phyloP scores from a whole-genome alignment of 495 filamentous ascomycete genomes.

The Haplographium delicatum region DNA sequence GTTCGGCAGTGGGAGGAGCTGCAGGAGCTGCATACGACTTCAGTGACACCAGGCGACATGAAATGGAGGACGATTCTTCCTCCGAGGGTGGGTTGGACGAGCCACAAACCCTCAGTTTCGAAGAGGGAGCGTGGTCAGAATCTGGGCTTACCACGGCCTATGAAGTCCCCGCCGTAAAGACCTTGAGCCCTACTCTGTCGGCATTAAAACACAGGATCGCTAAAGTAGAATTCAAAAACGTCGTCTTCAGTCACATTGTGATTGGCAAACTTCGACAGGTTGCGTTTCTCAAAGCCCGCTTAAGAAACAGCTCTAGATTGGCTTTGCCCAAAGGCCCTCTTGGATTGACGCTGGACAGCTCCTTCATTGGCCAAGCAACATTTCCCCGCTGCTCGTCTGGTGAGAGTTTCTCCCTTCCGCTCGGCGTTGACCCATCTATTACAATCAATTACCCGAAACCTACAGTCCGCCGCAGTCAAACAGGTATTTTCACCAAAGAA shows the following conservation, averaged over 20 bases:
- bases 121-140: constrained; percentile 40
- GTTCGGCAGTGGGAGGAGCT: too few species aligned
- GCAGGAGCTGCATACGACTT: too few species aligned
- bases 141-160: constrained; percentile 59
- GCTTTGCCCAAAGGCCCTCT: constrained; percentile 55
- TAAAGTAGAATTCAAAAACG: constrained; percentile 33
- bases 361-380: constrained; percentile 57
- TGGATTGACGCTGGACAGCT: constrained; percentile 63
- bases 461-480: constrained; percentile 45
- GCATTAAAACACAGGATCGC: constrained; percentile 44
- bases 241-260: constrained; percentile 47
- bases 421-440: constrained; percentile 63
- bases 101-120: constrained; percentile 29
- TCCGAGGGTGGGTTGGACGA: constrained; percentile 13
- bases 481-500: constrained; percentile 51
- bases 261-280: constrained; percentile 62
- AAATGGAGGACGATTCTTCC: too few species aligned
- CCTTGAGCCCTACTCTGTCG: constrained; percentile 35
- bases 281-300: constrained; percentile 60
- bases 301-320: constrained; percentile 53
- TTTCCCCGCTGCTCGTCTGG: constrained; percentile 55
- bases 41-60: too few species aligned
- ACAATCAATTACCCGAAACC: constrained; percentile 58
- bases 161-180: constrained; percentile 50
- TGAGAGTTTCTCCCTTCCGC: constrained; percentile 53